A percentile compares a stretch with the other conserved stretches of the same genome.
phyloP scores from a whole-genome alignment of 2,329 filamentous ascomycete species.

The Fusarium mangiferae region DNA sequence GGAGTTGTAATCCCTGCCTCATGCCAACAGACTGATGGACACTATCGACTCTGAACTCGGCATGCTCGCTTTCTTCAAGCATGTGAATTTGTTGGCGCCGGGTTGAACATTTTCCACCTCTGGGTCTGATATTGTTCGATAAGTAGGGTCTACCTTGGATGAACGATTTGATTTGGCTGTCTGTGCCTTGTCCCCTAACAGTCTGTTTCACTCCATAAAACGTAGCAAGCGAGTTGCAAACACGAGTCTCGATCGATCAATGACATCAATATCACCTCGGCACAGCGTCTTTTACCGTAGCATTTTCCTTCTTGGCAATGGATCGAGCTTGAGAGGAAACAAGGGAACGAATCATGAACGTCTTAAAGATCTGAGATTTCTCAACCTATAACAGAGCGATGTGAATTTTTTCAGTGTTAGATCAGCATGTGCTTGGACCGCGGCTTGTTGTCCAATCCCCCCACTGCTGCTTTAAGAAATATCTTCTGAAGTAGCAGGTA shows the following conservation, averaged over 20 bases:
- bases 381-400: neutral
- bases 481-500: conserved; percentile 4
- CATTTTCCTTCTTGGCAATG: neutral
- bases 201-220: neutral
- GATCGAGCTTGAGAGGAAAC: neutral
- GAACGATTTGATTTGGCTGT: neutral
- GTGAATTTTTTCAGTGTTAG: neutral
- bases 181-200: neutral
- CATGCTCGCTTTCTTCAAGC: neutral
- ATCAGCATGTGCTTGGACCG: conserved; percentile 17
- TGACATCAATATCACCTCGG: conserved; percentile 29
- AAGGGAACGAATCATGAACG: neutral
- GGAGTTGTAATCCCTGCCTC: conserved; percentile 18
- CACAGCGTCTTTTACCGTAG: neutral
- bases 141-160: no score
- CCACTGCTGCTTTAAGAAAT: conserved; percentile 10
- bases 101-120: neutral
- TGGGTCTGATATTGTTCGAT: neutral
- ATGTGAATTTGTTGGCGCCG: conserved; percentile 22
- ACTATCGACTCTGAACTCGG: neutral
- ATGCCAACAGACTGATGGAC: conserved; percentile 21
- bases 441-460: conserved; percentile 12
- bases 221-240: neutral
- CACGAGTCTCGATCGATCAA: conserved; percentile 11
- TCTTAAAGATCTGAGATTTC: neutral